Evolutionary conservation across 768 basidiomycete species (phyloP).

Genomic region (Rhodotorula babjevae): DNA sequence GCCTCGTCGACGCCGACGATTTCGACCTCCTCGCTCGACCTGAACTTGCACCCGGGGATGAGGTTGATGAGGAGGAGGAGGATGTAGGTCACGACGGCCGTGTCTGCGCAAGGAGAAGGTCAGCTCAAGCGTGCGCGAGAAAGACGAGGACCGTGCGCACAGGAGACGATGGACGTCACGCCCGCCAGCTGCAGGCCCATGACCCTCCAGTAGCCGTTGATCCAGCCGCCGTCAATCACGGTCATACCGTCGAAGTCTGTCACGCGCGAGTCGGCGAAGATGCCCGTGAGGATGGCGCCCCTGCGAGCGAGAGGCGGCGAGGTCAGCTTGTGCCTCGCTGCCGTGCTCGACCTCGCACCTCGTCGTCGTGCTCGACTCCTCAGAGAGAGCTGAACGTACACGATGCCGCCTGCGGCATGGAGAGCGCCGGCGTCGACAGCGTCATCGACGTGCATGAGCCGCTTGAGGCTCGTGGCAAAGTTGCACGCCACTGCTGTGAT

Average conservation of each 20-base stretch:
- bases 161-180: neutral
- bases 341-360: no score
- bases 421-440: conserved; percentile 87
- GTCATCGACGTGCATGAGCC: conserved; percentile 56
- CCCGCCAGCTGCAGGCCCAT: conserved; percentile 65
- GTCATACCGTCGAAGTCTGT: conserved; percentile 66
- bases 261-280: conserved; percentile 65
- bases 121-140: neutral
- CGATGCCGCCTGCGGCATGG: conserved; percentile 78
- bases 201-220: conserved; percentile 44
- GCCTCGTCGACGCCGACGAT: conserved; percentile 79
- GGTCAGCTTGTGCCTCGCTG: no score
- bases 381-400: neutral
- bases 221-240: conserved; percentile 54
- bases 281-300: conserved; percentile 57
- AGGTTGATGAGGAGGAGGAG: conserved; percentile 60
- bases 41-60: conserved; percentile 59
- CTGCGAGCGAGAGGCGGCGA: conserved; percentile 43
- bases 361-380: no score
- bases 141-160: neutral
- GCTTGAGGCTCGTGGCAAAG: conserved; percentile 54
- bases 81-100: conserved; percentile 45
- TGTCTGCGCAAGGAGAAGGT: conserved; percentile 55
- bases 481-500: conserved; percentile 57
- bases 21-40: conserved; percentile 52